Base-by-base conservation (phyloP, 2,329 filamentous ascomycete species). In the Aureobasidium sp. region DNA sequence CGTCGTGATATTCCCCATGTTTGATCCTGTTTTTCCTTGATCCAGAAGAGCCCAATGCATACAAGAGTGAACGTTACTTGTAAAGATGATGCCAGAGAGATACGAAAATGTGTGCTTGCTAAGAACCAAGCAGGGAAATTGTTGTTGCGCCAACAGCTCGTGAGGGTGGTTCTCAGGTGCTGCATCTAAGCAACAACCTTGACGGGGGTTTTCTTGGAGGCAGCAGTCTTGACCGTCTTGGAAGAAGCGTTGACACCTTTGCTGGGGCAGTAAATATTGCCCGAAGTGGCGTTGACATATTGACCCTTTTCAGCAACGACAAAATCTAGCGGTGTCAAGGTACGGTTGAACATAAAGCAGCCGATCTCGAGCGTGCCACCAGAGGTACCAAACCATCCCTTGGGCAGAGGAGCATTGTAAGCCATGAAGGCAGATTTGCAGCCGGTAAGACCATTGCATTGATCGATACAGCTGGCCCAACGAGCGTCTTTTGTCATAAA, bases 391-490 rank as follows among this genome's bases (percentile, higher is more conserved):
- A 63, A 65, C 38, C 66, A 69, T 2, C 63, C 64, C n/a, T 60
- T 55, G 7, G 69, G 70, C 7, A 63, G 60, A 12, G 58, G 57
- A n/a, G 71, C 60, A n/a, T 68, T 63, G 42, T 70, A 62, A 1
- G 65, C 68, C 62, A 70, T 64, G 25, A 64, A 67, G 2, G 64
- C 66, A 7, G 61, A 61, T 53, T 66, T 65, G 60, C 70, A 73
- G 34, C 63, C 59, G 14, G 55, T 53, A 40, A 67, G 68, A 11
- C 70, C 69, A 52, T 71, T 68, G 60, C 70, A 73, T 56, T 72
- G 70, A 55, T 71, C 50, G 3, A 67, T 61, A 56, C 70, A 72
- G 48, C 68, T 63, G 50, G 62, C 48, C 12, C 62, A 63, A 48
- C 60, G 57, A 6, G 56, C 45, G 3, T 32, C 25, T 17, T 54